phyloP scores from a whole-genome alignment of 805 yeast species.

The Teunomyces panamensis region DNA sequence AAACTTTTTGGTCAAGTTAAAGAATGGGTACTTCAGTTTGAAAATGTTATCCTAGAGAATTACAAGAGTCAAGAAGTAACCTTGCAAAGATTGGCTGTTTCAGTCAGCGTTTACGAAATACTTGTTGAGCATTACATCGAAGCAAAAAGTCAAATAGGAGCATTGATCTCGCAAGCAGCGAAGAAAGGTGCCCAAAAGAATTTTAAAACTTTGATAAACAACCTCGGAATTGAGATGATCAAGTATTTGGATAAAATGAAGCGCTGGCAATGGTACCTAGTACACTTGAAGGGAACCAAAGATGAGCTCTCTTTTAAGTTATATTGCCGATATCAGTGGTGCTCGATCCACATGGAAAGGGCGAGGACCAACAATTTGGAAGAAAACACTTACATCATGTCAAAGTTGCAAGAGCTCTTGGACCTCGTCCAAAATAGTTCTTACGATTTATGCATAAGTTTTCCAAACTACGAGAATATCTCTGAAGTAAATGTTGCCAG shows the following conservation, averaged over 20 bases:
- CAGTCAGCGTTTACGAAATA: slow-evolving; percentile 45
- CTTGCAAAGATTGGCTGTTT: slow-evolving; percentile 16
- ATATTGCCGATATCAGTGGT: slow-evolving; percentile 31
- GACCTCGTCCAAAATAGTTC: slow-evolving; percentile 7
- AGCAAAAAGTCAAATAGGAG: slow-evolving; percentile 25
- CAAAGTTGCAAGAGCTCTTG: slow-evolving; percentile 18
- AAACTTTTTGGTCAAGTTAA: slow-evolving; percentile 30
- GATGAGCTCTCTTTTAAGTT: slow-evolving; percentile 1
- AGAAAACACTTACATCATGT: slow-evolving; percentile 25
- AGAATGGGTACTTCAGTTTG: slow-evolving; percentile 35
- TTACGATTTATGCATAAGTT: slow-evolving; percentile 30
- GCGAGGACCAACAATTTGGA: slow-evolving; percentile 28
- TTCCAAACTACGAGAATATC: slow-evolving; percentile 59
- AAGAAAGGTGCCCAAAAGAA: slow-evolving; percentile 19
- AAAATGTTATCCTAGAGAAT: slow-evolving; percentile 14
- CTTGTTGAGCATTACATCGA: slow-evolving; percentile 42
- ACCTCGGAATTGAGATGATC: slow-evolving; percentile 35
- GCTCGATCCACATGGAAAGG: slow-evolving; percentile 25
- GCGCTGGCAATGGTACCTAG: slow-evolving; percentile 41
- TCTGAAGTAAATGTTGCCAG: slow-evolving; percentile 51
- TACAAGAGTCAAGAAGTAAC: slow-evolving; percentile 1
- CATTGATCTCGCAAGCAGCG: slow-evolving; percentile 14
- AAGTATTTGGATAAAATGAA: slow-evolving; percentile 41
- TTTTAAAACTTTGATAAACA: slow-evolving; percentile 26
- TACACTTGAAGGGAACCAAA: background rate